phyloP scores from a whole-genome alignment of 352 stramenopile genomes.

The Saprolegnia diclina region DNA sequence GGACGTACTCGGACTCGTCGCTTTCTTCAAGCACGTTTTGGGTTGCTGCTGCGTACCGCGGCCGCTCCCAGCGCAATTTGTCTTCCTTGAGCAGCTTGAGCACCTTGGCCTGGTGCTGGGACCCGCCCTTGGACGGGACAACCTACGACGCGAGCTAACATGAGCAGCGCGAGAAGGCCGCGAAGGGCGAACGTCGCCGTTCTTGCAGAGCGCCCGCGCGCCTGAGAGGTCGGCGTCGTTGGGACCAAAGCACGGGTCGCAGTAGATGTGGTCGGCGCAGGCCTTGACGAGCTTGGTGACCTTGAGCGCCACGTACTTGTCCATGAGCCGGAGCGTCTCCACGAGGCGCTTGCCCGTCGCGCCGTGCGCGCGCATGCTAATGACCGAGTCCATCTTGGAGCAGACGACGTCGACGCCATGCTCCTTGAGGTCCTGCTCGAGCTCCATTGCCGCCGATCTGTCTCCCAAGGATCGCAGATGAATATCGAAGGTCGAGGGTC shows the following conservation, averaged over 20 bases:
- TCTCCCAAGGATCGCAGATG: background rate
- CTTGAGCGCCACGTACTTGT: slow-evolving; percentile 69
- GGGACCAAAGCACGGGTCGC: slow-evolving; percentile 80
- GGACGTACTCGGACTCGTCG: background rate
- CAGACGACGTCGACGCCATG: slow-evolving; percentile 69
- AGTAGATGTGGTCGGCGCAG: slow-evolving; percentile 49
- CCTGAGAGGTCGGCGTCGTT: slow-evolving; percentile 46
- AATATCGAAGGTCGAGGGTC: background rate
- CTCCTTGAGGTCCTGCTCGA: slow-evolving; percentile 81
- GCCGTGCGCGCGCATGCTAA: slow-evolving; percentile 71
- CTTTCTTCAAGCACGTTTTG: slow-evolving; percentile 24
- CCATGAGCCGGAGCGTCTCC: slow-evolving; percentile 48
- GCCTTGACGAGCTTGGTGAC: slow-evolving; percentile 60
- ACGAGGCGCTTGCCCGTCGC: slow-evolving; percentile 54
- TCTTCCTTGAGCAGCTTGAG: slow-evolving; percentile 62
- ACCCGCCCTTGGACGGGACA: slow-evolving; percentile 60
- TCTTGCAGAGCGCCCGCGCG: slow-evolving; percentile 61
- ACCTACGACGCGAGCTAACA: slow-evolving; percentile 19
- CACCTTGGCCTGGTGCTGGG: slow-evolving; percentile 68
- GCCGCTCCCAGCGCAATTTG: slow-evolving; percentile 75
- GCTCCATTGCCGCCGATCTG: slow-evolving; percentile 1
- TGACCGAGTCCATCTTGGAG: slow-evolving; percentile 63
- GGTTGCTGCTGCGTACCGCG: slow-evolving; percentile 43
- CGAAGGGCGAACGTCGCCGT: slow-evolving; percentile 26
- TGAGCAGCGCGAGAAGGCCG: background rate